Conservation (phyloP, 1,139 yeast species). For the Hemisphaericaspora lyxosophila region DNA sequence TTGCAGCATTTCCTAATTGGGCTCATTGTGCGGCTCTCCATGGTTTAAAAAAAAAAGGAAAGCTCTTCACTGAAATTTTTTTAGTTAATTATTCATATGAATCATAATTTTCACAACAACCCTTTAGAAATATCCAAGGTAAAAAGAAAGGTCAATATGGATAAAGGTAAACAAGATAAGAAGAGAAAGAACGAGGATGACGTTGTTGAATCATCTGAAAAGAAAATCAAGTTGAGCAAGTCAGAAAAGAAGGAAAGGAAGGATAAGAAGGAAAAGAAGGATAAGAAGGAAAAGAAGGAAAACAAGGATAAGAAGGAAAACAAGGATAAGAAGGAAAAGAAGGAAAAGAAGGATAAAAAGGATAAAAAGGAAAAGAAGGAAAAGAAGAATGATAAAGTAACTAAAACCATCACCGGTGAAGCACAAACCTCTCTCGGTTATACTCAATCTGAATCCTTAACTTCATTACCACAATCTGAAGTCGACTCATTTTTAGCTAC, state of each 20-base stretch:
- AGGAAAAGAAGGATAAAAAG: constrained; percentile 38
- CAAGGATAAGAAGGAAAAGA: constrained; percentile 45
- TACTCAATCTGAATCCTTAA: constrained; percentile 29
- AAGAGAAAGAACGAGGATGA: constrained; percentile 44
- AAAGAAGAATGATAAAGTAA: constrained; percentile 18
- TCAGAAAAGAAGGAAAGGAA: constrained; percentile 44
- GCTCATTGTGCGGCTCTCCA: constrained; percentile 3
- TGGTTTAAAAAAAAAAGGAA: not conserved
- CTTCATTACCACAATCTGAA: constrained; percentile 48
- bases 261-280: constrained; percentile 48
- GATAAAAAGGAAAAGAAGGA: constrained; percentile 35
- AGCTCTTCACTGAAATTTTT: not conserved
- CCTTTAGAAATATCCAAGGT: not conserved
- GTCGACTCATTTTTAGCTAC: constrained; percentile 61
- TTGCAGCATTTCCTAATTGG: not conserved
- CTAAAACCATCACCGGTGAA: constrained; percentile 6
- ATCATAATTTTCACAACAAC: too few relatives aligned
- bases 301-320: constrained; percentile 47
- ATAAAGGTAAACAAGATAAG: constrained; percentile 37
- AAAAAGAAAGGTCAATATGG: constrained; percentile 21
- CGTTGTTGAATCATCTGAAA: constrained; percentile 24
- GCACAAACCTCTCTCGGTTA: constrained; percentile 19
- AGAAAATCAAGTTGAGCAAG: constrained; percentile 26
- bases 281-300: constrained; percentile 39
- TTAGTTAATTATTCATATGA: too few relatives aligned